A percentile compares a stretch with the other conserved stretches of the same genome.
Conservation (phyloP, 305 asterid genomes). For the Salvia sclarea region DNA sequence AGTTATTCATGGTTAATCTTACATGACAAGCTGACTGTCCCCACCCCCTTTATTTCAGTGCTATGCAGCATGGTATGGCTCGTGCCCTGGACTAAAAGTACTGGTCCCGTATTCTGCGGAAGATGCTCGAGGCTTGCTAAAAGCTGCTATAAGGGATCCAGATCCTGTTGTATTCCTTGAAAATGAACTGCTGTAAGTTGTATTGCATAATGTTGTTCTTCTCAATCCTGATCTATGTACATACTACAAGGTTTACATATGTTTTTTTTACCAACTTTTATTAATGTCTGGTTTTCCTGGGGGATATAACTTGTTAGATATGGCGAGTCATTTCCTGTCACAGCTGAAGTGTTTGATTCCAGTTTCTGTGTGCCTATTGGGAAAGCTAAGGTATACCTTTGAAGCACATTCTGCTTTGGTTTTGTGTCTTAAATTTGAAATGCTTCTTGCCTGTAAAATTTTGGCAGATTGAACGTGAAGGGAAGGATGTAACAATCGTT, state of each 20-base stretch:
- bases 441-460: constrained; percentile 2
- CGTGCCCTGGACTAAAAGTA: constrained; percentile 91
- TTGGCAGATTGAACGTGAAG: constrained; percentile 79
- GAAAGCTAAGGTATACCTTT: constrained; percentile 73
- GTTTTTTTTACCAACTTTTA: constrained; percentile 17
- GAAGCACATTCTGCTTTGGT: constrained; percentile 13
- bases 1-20: neutral
- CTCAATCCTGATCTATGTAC: constrained; percentile 26
- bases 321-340: constrained; percentile 89
- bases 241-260: constrained; percentile 8
- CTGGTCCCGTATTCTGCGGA: constrained; percentile 84
- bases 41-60: constrained; percentile 56
- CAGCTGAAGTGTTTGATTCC: constrained; percentile 86
- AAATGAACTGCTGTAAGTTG: constrained; percentile 82
- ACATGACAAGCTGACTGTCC: constrained; percentile 4
- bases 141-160: constrained; percentile 98
- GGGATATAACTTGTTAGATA: constrained; percentile 49
- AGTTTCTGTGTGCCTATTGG: constrained; percentile 91
- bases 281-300: neutral
- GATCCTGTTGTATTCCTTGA: constrained; percentile 97
- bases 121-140: constrained; percentile 95
- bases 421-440: constrained; percentile 12
- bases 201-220: neutral
- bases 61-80: constrained; percentile 88
- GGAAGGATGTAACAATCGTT: constrained; percentile 75